phyloP scores from a whole-genome alignment of 768 basidiomycete species.

The Hemileccinum rubropunctum region DNA sequence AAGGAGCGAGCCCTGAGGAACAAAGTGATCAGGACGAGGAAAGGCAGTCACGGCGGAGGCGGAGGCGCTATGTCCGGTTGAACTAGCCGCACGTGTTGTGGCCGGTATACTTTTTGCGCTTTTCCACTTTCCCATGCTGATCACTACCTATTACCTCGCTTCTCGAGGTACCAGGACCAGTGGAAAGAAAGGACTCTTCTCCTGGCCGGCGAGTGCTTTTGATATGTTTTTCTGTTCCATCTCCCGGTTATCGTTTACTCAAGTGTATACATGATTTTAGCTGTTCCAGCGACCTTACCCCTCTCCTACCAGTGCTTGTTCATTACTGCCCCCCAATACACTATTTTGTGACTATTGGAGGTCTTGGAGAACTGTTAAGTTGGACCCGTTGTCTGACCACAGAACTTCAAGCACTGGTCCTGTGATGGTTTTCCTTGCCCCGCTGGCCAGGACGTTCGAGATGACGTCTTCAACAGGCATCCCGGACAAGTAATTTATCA shows the following conservation, averaged over 20 bases:
- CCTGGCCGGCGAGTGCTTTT: slow-evolving; percentile 19
- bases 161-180: slow-evolving; percentile 25
- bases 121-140: slow-evolving; percentile 20
- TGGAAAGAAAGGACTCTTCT: slow-evolving; percentile 16
- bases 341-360: slow-evolving; percentile 8
- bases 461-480: too few species aligned
- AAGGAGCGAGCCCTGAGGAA: slow-evolving; percentile 81
- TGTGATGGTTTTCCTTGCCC: not conserved
- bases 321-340: slow-evolving; percentile 21
- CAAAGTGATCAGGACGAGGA: slow-evolving; percentile 75
- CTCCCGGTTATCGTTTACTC: slow-evolving; percentile 15
- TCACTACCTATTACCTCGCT: slow-evolving; percentile 18
- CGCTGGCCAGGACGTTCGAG: not conserved
- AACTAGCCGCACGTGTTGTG: slow-evolving; percentile 8
- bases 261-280: slow-evolving; percentile 22
- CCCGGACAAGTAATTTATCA: too few species aligned
- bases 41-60: slow-evolving; percentile 40
- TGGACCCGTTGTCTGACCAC: not conserved
- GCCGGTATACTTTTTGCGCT: slow-evolving; percentile 20
- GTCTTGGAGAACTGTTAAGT: not conserved
- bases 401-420: not conserved
- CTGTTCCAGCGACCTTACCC: slow-evolving; percentile 12
- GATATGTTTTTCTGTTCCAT: slow-evolving; percentile 15
- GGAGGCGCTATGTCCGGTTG: slow-evolving; percentile 18
- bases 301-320: slow-evolving; percentile 15